A percentile compares a stretch with the other conserved stretches of the same genome.
These are phyloP conservation scores for Globisporangium nodosum DNA, from an alignment of 352 stramenopile species.

Conservation along the genomic window DNA sequence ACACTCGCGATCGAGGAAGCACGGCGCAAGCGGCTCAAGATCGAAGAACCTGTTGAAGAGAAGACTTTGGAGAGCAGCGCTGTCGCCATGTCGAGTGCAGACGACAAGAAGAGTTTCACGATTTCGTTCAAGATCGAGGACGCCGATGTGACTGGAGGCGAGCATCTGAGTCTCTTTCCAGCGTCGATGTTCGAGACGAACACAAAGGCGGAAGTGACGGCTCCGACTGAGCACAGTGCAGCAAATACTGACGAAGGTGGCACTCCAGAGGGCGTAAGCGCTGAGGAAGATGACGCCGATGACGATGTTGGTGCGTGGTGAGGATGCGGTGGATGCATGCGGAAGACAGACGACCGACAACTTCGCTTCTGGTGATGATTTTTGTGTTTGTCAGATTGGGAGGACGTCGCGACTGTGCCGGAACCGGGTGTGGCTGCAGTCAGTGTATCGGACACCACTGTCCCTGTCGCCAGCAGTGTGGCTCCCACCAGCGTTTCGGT, in stretches of 20 bases:
- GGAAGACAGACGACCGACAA: too few species aligned
- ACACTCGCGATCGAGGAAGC: constrained; percentile 40
- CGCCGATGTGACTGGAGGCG: constrained; percentile 12
- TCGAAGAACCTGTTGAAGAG: background rate
- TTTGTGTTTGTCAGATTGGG: constrained; percentile 20
- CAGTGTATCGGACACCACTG: background rate
- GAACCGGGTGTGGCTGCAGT: background rate
- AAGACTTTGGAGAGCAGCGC: background rate
- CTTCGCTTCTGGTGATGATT: background rate
- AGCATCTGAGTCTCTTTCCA: constrained; percentile 31
- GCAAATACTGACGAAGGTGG: background rate
- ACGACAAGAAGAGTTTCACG: constrained; percentile 18
- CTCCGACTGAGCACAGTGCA: too few species aligned
- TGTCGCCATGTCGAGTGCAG: background rate
- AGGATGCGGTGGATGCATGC: background rate
- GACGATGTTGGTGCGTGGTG: constrained; percentile 4
- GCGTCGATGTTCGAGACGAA: constrained; percentile 19
- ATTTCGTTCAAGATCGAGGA: constrained; percentile 50
- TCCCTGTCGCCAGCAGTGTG: background rate
- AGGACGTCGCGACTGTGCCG: constrained; percentile 12
- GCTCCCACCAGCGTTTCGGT: background rate
- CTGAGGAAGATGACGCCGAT: background rate
- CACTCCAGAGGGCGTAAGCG: background rate
- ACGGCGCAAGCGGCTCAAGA: constrained; percentile 22
- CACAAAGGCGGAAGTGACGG: background rate